Evolutionary conservation across 768 basidiomycete genomes (phyloP).

Genomic region (Hydnomerulius pinastri): DNA sequence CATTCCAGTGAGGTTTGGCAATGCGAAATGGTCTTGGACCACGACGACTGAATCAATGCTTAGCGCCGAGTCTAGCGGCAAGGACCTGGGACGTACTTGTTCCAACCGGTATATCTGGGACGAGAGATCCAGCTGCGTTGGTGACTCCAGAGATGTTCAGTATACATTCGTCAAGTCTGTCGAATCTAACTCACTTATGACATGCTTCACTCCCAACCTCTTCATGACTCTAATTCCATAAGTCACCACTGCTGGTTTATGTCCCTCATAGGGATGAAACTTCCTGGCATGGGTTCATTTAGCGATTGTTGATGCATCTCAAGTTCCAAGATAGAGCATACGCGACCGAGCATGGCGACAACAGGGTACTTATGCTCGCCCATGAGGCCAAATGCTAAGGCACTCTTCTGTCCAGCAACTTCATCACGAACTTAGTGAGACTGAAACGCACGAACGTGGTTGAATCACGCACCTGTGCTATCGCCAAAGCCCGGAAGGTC

Average conservation of each 20-base stretch:
- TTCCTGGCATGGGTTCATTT: slow-evolving; percentile 29
- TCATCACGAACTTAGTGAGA: not conserved
- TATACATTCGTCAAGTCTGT: not conserved
- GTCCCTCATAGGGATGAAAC: slow-evolving; percentile 90
- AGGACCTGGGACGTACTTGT: slow-evolving; percentile 57
- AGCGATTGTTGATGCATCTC: not conserved
- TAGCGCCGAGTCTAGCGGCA: slow-evolving; percentile 3
- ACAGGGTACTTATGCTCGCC: slow-evolving; percentile 72
- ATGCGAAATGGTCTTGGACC: slow-evolving; percentile 80
- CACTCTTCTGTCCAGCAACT: slow-evolving; percentile 84
- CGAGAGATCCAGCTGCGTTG: slow-evolving; percentile 85
- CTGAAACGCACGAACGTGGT: not conserved
- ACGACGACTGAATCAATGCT: slow-evolving; percentile 61
- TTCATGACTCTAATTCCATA: slow-evolving; percentile 84
- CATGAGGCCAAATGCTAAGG: slow-evolving; percentile 78
- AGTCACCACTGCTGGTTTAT: slow-evolving; percentile 64
- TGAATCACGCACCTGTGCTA: slow-evolving; percentile 62
- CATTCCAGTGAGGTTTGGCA: slow-evolving; percentile 74
- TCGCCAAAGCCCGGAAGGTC: slow-evolving; percentile 71
- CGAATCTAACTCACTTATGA: slow-evolving; percentile 62
- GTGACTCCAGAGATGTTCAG: slow-evolving; percentile 55
- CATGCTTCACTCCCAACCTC: slow-evolving; percentile 67
- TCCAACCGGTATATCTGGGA: slow-evolving; percentile 71
- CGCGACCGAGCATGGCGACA: slow-evolving; percentile 88
- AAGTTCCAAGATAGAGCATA: slow-evolving; percentile 33